Base-by-base conservation (phyloP, 768 basidiomycete species). In the Udeniomyces megalosporus region DNA sequence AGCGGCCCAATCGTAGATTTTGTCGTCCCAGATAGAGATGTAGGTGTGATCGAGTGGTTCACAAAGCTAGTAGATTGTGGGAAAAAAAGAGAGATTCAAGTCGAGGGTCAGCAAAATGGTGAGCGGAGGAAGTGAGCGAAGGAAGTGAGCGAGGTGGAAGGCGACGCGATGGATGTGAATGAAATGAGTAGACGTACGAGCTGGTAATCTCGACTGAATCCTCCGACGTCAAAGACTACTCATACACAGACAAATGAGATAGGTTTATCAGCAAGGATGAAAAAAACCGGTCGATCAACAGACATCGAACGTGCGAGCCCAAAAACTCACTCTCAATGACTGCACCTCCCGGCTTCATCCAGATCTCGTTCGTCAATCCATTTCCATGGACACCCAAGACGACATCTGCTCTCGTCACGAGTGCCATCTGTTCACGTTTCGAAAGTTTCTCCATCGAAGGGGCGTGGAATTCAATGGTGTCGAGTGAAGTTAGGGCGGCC, bases 331-430 rank as follows among this genome's bases (percentile, higher is more conserved):
- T 60, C 53, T 65, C 63, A 28, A 65, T 52, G 38, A 65, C 63
- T 2, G 63, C 63, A 3, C 63, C 63, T 15, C 63, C 63, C 2
- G 63, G 63, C 45, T 60, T 65, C 63, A 65, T 65, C 63, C 63
- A 65, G 38, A 65, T 59, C 46, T 53, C 63, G 50, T 65, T 59
- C 51, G 63, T 65, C 20, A 65, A 34, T 42, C 63, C 63, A 24
- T 65, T 65, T 11, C 63, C 63, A n/a, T 65, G 63, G 17, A 65
- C 63, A 51, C 58, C 63, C 17, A 65, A 26, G 51, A 65, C 29
- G 26, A 65, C 53, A 28, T 65, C 63, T 12, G 63, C 58, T 52
- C 50, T 47, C 34, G 24, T 38, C 44, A 60, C 42, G 50, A 65
- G 42, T 6, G 3, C 44, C 63, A 65, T 65, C 52, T 65, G 63